phyloP scores from a whole-genome alignment of 139 green algal species.

The Micractinium sp. region DNA sequence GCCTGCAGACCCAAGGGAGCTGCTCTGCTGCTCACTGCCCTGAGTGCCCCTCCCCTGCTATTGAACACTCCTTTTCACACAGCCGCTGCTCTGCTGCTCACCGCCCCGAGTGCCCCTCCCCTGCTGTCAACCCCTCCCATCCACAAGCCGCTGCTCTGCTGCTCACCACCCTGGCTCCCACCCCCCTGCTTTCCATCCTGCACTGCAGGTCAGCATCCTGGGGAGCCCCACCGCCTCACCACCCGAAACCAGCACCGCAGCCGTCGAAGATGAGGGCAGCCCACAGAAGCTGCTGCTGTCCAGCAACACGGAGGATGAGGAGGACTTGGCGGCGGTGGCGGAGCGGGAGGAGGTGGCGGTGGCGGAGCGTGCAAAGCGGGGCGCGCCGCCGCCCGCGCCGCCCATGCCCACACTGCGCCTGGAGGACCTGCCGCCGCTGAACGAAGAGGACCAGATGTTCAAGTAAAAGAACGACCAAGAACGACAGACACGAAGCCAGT shows the following conservation, averaged over 20 bases:
- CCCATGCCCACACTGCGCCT: slow-evolving; percentile 1
- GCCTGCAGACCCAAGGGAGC: background rate
- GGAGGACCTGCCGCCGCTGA: slow-evolving; percentile 12
- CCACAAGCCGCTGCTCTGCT: too few relatives aligned
- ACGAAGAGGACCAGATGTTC: background rate
- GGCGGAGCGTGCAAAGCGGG: background rate
- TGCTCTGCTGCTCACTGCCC: background rate
- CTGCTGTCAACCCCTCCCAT: too few relatives aligned
- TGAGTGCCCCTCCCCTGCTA: background rate
- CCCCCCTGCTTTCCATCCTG: background rate
- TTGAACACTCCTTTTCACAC: background rate
- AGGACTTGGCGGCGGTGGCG: background rate
- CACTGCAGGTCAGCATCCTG: background rate
- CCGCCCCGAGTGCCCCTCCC: too few relatives aligned
- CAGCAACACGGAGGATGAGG: background rate
- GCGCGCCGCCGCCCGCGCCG: background rate
- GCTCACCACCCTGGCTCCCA: background rate
- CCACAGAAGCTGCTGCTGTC: background rate
- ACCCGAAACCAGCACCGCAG: background rate
- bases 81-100: background rate
- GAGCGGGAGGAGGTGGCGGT: background rate
- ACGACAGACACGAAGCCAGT: too few relatives aligned
- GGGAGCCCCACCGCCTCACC: too few relatives aligned
- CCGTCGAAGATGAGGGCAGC: background rate
- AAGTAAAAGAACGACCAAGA: background rate